Evolutionary conservation across 2,329 filamentous ascomycete genomes (phyloP).

Genomic region (Plectosphaerella cucumerina): DNA sequence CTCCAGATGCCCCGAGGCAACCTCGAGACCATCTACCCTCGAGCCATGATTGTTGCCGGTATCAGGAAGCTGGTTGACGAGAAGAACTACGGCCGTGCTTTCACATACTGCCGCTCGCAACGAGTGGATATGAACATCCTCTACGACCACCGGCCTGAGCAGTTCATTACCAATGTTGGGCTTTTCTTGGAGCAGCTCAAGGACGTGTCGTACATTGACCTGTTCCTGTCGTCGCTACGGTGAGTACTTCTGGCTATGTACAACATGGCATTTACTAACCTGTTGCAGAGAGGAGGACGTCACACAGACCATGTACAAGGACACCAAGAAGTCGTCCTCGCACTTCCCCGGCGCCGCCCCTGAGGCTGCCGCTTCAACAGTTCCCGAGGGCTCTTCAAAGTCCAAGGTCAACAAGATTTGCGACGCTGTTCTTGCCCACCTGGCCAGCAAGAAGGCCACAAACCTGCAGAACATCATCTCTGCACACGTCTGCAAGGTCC

Average conservation of each 20-base stretch:
- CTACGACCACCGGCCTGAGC: conserved; percentile 84
- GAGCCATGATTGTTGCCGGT: conserved; percentile 86
- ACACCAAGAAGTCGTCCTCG: conserved; percentile 55
- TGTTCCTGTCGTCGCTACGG: conserved; percentile 85
- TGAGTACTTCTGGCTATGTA: conserved; percentile 30
- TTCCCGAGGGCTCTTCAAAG: conserved; percentile 9
- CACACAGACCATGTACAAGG: conserved; percentile 86
- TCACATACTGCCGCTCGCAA: conserved; percentile 83
- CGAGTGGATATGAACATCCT: conserved; percentile 97
- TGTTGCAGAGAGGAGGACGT: conserved; percentile 76
- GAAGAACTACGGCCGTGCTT: conserved; percentile 79
- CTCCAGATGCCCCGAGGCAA: conserved; percentile 97
- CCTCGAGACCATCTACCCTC: conserved; percentile 88
- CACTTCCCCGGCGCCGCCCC: neutral
- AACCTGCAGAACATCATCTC: conserved; percentile 91
- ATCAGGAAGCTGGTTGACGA: conserved; percentile 77
- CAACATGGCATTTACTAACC: conserved; percentile 18
- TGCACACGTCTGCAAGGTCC: conserved; percentile 87
- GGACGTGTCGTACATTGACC: conserved; percentile 77
- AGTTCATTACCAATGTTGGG: conserved; percentile 73
- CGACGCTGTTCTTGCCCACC: conserved; percentile 70
- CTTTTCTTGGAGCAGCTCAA: conserved; percentile 82
- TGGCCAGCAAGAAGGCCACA: conserved; percentile 57
- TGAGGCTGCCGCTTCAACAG: conserved; percentile 3
- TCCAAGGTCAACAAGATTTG: conserved; percentile 86